Conservation (phyloP, 2,329 filamentous ascomycete genomes). For the Claviceps africana region DNA sequence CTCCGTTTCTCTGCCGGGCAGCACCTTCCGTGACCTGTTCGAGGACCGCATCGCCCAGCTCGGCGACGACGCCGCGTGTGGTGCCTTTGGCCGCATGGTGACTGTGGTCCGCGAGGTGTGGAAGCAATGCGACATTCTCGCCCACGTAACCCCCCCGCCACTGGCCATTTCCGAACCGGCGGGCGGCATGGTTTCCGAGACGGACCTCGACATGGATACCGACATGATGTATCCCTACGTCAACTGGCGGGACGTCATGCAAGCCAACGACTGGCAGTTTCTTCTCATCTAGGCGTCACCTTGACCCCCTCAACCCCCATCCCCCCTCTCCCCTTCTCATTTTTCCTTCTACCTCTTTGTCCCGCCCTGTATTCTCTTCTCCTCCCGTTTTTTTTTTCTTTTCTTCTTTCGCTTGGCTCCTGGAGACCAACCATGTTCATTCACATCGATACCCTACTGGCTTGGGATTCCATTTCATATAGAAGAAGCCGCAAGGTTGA, state of each 20-base stretch:
- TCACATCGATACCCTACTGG: constrained; percentile 19
- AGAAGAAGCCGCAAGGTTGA: constrained; percentile 29
- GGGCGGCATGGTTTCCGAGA: constrained; percentile 15
- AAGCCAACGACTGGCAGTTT: constrained; percentile 81
- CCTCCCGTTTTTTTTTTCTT: constrained; percentile 4
- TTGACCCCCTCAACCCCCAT: too few species aligned
- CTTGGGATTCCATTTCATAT: constrained; percentile 17
- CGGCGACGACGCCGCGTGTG: constrained; percentile 63
- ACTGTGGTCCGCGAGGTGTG: constrained; percentile 73
- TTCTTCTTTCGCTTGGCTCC: constrained; percentile 6
- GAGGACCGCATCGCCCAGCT: constrained; percentile 59
- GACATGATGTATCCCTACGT: constrained; percentile 47
- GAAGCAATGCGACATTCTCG: constrained; percentile 54
- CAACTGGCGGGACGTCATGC: constrained; percentile 93
- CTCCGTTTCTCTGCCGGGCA: constrained; percentile 57
- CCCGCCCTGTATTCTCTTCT: too few species aligned
- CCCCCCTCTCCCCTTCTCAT: background rate
- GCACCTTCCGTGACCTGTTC: constrained; percentile 65
- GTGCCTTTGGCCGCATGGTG: constrained; percentile 73
- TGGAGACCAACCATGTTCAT: constrained; percentile 6
- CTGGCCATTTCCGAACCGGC: too few species aligned
- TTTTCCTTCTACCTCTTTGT: too few species aligned
- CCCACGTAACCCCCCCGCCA: constrained; percentile 21
- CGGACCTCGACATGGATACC: background rate
- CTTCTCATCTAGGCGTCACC: constrained; percentile 76